Base-by-base conservation (phyloP, 257 asterid genomes). In the Solanum habrochaites region DNA sequence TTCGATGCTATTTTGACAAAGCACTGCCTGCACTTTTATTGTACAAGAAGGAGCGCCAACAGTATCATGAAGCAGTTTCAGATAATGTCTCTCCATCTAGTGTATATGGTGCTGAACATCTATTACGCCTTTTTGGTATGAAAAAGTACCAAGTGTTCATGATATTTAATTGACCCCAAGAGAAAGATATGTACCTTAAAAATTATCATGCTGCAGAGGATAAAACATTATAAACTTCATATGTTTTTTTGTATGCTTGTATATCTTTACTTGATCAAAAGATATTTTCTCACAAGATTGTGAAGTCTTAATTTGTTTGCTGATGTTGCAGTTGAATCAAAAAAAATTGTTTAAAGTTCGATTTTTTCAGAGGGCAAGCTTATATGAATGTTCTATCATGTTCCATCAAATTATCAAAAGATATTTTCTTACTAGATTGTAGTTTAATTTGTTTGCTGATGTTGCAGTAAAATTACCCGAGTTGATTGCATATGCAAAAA, bases 21-120 rank as follows among this genome's bases (percentile, higher is more conserved):
- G 96, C 98, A 31, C 89, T 97, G 87, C 98, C 98, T 18, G 88
- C 89, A 78, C 89, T 93, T 87, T 98, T 97, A 86, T 91, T 97
- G 90, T 97, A 96, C 92, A 92, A 93, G 91, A 94, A 94, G 88
- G 99, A 97, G 91, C 95, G 96, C 81, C 98, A 93, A 72, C 99
- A 97, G 91, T 96, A 93, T 88, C 90, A 91, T 67, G 98, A 96
- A 31, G 90, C 93, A 86, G 84, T 96, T 80, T 80, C 92, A 83
- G 97, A 91, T 82, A 87, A 90, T 86, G 89, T 88, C 87, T 90
- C 97, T 80, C 97, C 99, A 39, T 96, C 99, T 77, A 94, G 94
- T 87, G 88, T 97, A 84, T 97, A 97, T 88, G 99, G 99, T 83
- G 99, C 98, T 52, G 99, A 97, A 89, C 99, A 97, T 94, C 93